Conservation (phyloP, 257 asterid species). For the Marsdenia floribunda region DNA sequence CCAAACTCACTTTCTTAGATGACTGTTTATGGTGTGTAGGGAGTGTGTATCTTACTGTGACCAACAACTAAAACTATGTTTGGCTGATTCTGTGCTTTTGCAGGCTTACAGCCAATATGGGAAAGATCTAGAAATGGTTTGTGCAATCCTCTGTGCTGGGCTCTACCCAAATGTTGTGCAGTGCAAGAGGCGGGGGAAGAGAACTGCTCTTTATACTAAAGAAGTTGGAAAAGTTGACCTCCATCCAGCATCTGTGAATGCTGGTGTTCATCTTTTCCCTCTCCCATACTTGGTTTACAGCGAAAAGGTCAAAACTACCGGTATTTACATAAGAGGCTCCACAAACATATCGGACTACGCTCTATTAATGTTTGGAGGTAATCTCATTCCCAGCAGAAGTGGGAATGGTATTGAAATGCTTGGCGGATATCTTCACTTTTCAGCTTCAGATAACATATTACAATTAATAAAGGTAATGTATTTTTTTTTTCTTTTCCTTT, state of each 20-base stretch:
- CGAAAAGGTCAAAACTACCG: slow-evolving; percentile 77
- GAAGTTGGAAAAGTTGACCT: slow-evolving; percentile 88
- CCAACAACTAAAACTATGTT: neutral
- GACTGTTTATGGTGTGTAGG: neutral
- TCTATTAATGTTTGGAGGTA: slow-evolving; percentile 92
- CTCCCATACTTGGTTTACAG: slow-evolving; percentile 87
- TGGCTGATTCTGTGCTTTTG: slow-evolving; percentile 10
- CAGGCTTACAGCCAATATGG: slow-evolving; percentile 77
- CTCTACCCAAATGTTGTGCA: slow-evolving; percentile 95
- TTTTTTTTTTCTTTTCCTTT: too few relatives aligned
- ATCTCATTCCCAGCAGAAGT: slow-evolving; percentile 62
- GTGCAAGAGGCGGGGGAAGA: slow-evolving; percentile 90
- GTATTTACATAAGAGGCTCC: slow-evolving; percentile 75
- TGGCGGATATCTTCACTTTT: slow-evolving; percentile 90
- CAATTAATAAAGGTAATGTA: slow-evolving; percentile 64
- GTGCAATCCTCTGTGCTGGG: slow-evolving; percentile 93
- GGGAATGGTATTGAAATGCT: slow-evolving; percentile 96
- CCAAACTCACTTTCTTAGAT: neutral
- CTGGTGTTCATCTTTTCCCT: slow-evolving; percentile 72
- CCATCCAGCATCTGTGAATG: slow-evolving; percentile 93
- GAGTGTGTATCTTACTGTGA: neutral
- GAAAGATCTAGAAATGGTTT: slow-evolving; percentile 86
- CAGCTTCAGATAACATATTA: slow-evolving; percentile 73
- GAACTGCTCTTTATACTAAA: slow-evolving; percentile 71
- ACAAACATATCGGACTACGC: slow-evolving; percentile 93